phyloP scores from a whole-genome alignment of 208 protist species.

The Trypanosoma rangeli region DNA sequence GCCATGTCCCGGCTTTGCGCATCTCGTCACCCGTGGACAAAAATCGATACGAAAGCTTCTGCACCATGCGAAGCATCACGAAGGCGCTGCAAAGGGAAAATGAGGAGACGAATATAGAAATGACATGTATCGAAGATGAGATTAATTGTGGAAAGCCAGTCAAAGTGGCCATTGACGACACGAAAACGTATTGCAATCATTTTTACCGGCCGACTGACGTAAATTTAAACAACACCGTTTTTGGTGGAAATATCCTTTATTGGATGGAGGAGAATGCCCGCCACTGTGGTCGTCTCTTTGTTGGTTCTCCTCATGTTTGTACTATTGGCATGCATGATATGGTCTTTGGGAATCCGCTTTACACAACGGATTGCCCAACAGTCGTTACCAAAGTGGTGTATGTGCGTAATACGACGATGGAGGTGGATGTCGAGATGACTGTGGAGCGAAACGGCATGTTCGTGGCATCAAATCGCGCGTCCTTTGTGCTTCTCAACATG shows the following conservation, averaged over 20 bases:
- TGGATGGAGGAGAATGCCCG: conserved; percentile 56
- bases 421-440: conserved; percentile 33
- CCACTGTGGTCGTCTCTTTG: conserved; percentile 64
- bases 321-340: conserved; percentile 55
- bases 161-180: conserved; percentile 27
- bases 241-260: conserved; percentile 52
- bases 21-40: conserved; percentile 25
- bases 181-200: conserved; percentile 20
- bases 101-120: neutral
- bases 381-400: conserved; percentile 45
- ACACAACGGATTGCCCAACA: conserved; percentile 27
- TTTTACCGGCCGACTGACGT: conserved; percentile 32
- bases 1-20: conserved; percentile 25
- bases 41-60: conserved; percentile 30
- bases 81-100: conserved; percentile 1
- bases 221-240: conserved; percentile 60
- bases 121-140: conserved; percentile 31
- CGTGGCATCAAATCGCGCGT: conserved; percentile 39
- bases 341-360: conserved; percentile 50
- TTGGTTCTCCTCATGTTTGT: conserved; percentile 31
- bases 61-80: conserved; percentile 16
- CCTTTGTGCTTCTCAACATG: conserved; percentile 43
- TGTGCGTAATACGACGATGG: conserved; percentile 36
- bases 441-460: conserved; percentile 24
- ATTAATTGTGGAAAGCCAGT: conserved; percentile 32